These are phyloP conservation scores for Tulasnella sp. DNA, from an alignment of 768 basidiomycete genomes.

Conservation along the genomic window DNA sequence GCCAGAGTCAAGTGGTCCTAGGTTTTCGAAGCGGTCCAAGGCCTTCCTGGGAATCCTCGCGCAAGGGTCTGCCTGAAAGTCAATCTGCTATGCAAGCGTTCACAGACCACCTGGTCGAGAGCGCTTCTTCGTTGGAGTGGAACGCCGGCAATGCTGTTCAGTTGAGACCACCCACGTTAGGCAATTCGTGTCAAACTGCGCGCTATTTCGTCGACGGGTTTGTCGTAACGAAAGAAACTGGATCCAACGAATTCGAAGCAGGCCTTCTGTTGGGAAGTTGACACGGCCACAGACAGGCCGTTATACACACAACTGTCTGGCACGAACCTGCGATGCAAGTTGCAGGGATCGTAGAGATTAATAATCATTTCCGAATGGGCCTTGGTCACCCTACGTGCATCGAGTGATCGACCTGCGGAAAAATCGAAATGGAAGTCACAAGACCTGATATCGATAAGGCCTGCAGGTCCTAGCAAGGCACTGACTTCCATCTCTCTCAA, in stretches of 20 bases:
- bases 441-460: background rate
- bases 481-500: background rate
- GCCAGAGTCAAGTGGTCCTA: background rate
- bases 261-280: background rate
- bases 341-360: background rate
- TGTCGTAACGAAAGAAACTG: background rate
- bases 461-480: background rate
- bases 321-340: background rate
- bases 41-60: background rate
- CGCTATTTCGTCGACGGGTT: background rate
- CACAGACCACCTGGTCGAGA: background rate
- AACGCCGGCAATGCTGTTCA: background rate
- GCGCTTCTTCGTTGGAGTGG: background rate
- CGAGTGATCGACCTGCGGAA: background rate
- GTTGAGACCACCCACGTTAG: background rate
- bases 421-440: background rate
- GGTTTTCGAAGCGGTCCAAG: background rate
- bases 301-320: background rate
- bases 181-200: background rate
- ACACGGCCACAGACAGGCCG: background rate
- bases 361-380: background rate
- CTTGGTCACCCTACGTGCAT: background rate
- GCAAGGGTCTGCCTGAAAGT: background rate
- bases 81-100: background rate
- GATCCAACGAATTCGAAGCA: background rate